Evolutionary conservation across 192 early-diverging fungal species (phyloP).

Genomic region (Linnemannia exigua): DNA sequence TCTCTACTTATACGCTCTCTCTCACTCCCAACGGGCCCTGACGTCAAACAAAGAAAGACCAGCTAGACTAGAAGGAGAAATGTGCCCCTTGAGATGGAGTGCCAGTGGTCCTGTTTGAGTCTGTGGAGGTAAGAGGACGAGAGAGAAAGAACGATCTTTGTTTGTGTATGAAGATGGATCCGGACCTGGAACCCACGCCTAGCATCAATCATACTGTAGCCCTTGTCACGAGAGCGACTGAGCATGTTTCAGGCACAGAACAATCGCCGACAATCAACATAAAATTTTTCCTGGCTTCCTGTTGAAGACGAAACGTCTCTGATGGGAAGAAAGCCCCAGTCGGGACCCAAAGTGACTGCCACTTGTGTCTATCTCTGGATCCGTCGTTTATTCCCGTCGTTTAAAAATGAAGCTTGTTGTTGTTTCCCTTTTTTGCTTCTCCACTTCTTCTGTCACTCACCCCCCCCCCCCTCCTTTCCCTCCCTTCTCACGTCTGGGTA

Average conservation of each 20-base stretch:
- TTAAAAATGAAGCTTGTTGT: neutral
- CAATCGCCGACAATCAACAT: neutral
- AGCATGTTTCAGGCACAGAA: slow-evolving; percentile 1
- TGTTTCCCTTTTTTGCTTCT: slow-evolving; percentile 15
- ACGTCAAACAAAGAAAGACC: too few relatives aligned
- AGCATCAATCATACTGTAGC: too few relatives aligned
- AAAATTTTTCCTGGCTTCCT: neutral
- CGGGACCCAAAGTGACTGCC: neutral
- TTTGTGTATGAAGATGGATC: neutral
- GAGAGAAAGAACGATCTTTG: neutral
- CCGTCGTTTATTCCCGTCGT: too few relatives aligned
- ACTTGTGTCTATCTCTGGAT: neutral
- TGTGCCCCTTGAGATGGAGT: neutral
- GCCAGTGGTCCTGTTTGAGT: neutral
- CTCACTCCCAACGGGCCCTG: too few relatives aligned
- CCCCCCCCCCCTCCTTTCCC: neutral
- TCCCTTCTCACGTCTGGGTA: slow-evolving; percentile 15
- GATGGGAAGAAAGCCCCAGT: neutral
- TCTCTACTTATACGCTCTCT: too few relatives aligned
- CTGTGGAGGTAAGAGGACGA: neutral
- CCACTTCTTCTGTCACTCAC: neutral
- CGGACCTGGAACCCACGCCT: neutral
- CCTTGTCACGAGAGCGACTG: neutral
- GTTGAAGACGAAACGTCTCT: too few relatives aligned
- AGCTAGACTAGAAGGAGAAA: neutral